Conservation (phyloP, 75 land plant genomes). For the Ceratopteris richardii region DNA sequence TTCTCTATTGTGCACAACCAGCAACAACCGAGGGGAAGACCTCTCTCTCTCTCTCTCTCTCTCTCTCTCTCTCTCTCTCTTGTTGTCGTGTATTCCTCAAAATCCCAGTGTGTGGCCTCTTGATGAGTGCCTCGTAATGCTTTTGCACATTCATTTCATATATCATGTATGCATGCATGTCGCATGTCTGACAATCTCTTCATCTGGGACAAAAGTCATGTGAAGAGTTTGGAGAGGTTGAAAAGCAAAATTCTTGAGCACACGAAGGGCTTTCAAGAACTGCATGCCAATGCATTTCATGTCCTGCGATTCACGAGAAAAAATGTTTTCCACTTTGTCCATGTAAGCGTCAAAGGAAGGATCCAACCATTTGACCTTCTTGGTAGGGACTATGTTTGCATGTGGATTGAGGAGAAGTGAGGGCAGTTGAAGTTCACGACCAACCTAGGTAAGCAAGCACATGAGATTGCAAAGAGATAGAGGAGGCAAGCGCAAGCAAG, state of each 20-base stretch:
- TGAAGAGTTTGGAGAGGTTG: constrained; percentile 52
- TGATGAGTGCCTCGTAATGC: too few species aligned
- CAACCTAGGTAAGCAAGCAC: constrained; percentile 72
- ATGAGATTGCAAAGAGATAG: constrained; percentile 37
- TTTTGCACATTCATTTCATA: too few species aligned
- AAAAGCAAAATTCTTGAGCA: constrained; percentile 41
- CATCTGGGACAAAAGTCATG: constrained; percentile 82
- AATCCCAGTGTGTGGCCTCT: too few species aligned
- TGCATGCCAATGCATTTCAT: constrained; percentile 96
- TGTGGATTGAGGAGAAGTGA: constrained; percentile 90
- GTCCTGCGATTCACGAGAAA: constrained; percentile 90
- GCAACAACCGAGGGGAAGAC: too few species aligned
- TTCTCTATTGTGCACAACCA: too few species aligned
- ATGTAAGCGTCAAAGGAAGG: constrained; percentile 59
- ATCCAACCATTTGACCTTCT: constrained; percentile 55
- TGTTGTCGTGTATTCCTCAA: too few species aligned
- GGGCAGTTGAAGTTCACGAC: constrained; percentile 44
- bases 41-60: too few species aligned
- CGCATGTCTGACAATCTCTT: constrained; percentile 86
- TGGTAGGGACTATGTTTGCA: constrained; percentile 81
- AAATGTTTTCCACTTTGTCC: constrained; percentile 51
- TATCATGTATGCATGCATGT: too few species aligned
- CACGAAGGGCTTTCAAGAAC: constrained; percentile 80
- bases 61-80: too few species aligned
- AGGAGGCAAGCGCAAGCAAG: constrained; percentile 42